A percentile compares a stretch with the other conserved stretches of the same genome.
Conservation (phyloP, 140 eudicot species). For the Cichorium intybus region DNA sequence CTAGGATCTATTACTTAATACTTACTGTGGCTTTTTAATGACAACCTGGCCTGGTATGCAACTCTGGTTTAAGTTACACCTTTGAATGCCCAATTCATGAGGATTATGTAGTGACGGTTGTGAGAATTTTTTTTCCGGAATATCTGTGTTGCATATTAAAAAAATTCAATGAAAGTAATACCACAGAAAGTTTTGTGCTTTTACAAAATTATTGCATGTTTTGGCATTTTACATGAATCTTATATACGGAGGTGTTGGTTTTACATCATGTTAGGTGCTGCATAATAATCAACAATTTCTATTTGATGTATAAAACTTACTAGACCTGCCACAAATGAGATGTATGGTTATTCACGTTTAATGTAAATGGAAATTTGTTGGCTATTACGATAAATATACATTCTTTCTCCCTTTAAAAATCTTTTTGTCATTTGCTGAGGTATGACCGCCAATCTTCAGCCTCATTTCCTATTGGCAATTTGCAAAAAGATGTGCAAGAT, state of each 20-base stretch:
- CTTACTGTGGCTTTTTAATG: background rate
- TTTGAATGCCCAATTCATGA: background rate
- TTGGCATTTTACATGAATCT: conserved; percentile 9
- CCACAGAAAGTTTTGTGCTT: conserved; percentile 12
- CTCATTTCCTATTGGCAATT: conserved; percentile 1
- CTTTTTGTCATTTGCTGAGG: conserved; percentile 11
- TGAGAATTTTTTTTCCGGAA: background rate
- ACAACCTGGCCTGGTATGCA: background rate
- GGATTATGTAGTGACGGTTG: background rate
- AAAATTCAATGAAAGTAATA: background rate
- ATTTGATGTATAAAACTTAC: conserved; percentile 13
- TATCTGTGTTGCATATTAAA: conserved; percentile 9
- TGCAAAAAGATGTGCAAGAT: conserved; percentile 12
- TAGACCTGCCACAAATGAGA: conserved; percentile 4
- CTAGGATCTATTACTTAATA: too few relatives aligned
- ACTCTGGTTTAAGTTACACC: background rate
- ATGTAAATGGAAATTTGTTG: conserved; percentile 10
- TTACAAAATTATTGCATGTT: conserved; percentile 7
- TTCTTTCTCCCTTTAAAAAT: conserved; percentile 5
- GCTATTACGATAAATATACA: background rate
- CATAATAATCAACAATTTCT: conserved; percentile 2
- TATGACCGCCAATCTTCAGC: background rate
- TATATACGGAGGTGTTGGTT: conserved; percentile 15
- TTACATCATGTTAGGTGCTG: conserved; percentile 6
- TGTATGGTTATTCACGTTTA: conserved; percentile 8